Percentiles rank a stretch among this genome's conserved stretches.
Evolutionary conservation across 1,139 yeast genomes (phyloP).

Genomic region (Pichia sp.): DNA sequence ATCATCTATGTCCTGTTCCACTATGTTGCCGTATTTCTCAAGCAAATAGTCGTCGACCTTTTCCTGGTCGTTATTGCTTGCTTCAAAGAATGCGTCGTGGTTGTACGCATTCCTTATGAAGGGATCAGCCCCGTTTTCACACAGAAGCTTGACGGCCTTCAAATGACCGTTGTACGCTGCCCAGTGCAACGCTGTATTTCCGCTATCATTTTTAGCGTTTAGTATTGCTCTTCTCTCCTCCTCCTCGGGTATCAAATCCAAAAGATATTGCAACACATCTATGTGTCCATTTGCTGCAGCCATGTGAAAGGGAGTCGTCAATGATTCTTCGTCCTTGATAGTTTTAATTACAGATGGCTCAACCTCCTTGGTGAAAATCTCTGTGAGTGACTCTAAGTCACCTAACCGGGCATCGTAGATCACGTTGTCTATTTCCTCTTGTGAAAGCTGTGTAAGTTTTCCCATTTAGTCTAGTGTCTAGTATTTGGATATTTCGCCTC

Average conservation of each 20-base stretch:
- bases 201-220: slow-evolving; percentile 63
- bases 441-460: slow-evolving; percentile 37
- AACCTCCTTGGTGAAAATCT: slow-evolving; percentile 56
- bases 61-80: slow-evolving; percentile 66
- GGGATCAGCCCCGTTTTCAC: slow-evolving; percentile 80
- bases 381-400: slow-evolving; percentile 69
- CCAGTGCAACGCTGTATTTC: slow-evolving; percentile 96
- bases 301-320: slow-evolving; percentile 83
- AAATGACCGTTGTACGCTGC: slow-evolving; percentile 86
- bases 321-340: slow-evolving; percentile 60
- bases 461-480: slow-evolving; percentile 20
- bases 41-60: slow-evolving; percentile 71
- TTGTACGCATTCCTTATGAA: slow-evolving; percentile 68
- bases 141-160: slow-evolving; percentile 61
- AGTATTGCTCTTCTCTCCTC: slow-evolving; percentile 46
- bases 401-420: slow-evolving; percentile 84
- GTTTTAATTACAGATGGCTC: slow-evolving; percentile 46
- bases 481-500: no score
- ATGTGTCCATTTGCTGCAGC: slow-evolving; percentile 91
- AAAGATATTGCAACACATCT: slow-evolving; percentile 60
- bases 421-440: slow-evolving; percentile 79
- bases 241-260: slow-evolving; percentile 45
- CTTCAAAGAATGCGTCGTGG: slow-evolving; percentile 85
- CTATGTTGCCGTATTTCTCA: slow-evolving; percentile 68
- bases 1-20: slow-evolving; percentile 58